Base-by-base conservation (phyloP, 2,329 filamentous ascomycete genomes). In the Monosporascus sp. region DNA sequence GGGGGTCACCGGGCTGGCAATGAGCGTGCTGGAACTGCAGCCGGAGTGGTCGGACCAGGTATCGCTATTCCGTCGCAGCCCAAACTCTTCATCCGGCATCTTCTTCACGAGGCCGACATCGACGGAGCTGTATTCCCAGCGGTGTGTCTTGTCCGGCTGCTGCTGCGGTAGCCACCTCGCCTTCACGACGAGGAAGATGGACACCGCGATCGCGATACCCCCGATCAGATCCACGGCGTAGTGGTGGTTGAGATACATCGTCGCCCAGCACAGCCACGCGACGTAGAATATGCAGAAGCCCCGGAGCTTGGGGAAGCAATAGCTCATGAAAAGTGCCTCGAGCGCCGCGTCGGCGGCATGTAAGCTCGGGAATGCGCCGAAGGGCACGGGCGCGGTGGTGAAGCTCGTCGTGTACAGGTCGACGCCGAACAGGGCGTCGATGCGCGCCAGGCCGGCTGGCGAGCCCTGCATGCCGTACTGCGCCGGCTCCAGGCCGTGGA, bases 191-290 rank as follows among this genome's bases (percentile, higher is more conserved):
- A 93, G 96, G 77, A 90, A 97, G 54, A 88, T 84, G 49, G 88
- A 76, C 14, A 86, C 86, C 24, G 90, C 88, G 54, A 90, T 77
- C 55, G 96, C 77, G 68, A 87, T 90, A 61, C 93, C 93, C 37
- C 83, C 90, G 25, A 97, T 90, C 49, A 97, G 78, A 70, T 97
- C 93, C 41, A 97, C 88, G 34, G 92, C 93, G 68, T 97, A 97
- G 74, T 97, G 93, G 72, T 97, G 93, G 65, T 90, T 95, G 50
- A 97, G 82, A 68, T 97, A 97, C 90, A 97, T 96, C 61, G 93
- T 97, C 14, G 92, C 89, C 91, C 93, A 97, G 89, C 91, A 97
- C 64, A 97, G 85, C 93, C 93, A 97, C 67, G 88, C 81, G 45
- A 88, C 88, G 71, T 97, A 97, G 58, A 82, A 78, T 58, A 92